Evolutionary conservation across 2,329 filamentous ascomycete genomes (phyloP).

Genomic region (Fusarium burgessii): DNA sequence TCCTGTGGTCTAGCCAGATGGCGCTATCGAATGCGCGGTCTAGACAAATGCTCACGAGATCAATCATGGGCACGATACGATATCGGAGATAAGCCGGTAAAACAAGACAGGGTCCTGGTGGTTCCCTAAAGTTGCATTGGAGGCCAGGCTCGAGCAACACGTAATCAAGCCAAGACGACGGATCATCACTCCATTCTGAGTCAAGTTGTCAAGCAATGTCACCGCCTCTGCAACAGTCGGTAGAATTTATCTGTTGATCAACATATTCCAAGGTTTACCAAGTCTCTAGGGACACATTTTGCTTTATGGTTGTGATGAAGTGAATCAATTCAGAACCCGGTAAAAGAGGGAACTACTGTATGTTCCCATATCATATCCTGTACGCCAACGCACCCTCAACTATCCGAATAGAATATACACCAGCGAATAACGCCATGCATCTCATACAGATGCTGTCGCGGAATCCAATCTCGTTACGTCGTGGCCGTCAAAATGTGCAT

Average conservation of each 20-base stretch:
- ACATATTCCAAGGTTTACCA: constrained; percentile 3
- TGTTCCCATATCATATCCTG: constrained; percentile 38
- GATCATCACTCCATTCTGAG: constrained; percentile 41
- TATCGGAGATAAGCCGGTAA: constrained; percentile 48
- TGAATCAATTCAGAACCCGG: constrained; percentile 42
- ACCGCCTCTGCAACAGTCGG: constrained; percentile 30
- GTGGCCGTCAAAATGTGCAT: constrained; percentile 40
- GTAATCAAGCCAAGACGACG: constrained; percentile 39
- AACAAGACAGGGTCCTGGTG: constrained; percentile 23
- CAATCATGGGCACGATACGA: constrained; percentile 42
- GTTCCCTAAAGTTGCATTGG: constrained; percentile 10
- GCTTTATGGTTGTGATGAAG: constrained; percentile 22
- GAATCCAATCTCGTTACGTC: constrained; percentile 44
- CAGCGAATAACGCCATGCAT: constrained; percentile 40
- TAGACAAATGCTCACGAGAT: constrained; percentile 42
- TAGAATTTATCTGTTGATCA: constrained; percentile 13
- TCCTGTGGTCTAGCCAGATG: constrained; percentile 17
- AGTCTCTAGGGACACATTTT: not conserved
- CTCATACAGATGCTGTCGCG: constrained; percentile 34
- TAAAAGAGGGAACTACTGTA: constrained; percentile 27
- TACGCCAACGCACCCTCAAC: constrained; percentile 46
- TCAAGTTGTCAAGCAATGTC: constrained; percentile 36
- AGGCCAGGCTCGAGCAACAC: constrained; percentile 31
- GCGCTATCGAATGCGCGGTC: constrained; percentile 36
- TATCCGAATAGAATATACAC: constrained; percentile 43